phyloP scores from a whole-genome alignment of 805 yeast species.

The Candida rishiriensis region DNA sequence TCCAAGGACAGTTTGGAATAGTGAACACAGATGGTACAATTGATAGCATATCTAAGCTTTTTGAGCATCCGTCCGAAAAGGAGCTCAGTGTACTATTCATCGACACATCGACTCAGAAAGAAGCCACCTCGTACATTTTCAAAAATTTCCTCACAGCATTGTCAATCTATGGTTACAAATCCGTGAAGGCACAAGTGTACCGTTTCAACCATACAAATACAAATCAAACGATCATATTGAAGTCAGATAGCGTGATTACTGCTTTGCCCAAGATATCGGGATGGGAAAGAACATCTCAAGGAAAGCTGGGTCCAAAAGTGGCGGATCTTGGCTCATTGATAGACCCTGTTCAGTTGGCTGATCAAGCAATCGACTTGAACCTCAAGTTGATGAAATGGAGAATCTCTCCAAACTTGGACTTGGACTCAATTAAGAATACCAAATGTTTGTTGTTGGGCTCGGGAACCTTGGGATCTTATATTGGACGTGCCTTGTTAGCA shows the following conservation, averaged over 20 bases:
- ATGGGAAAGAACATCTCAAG: slow-evolving; percentile 81
- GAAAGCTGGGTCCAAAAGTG: slow-evolving; percentile 73
- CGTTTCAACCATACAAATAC: slow-evolving; percentile 28
- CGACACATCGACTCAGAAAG: slow-evolving; percentile 21
- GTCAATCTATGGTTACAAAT: slow-evolving; percentile 29
- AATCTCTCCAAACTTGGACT: slow-evolving; percentile 73
- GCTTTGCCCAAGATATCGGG: slow-evolving; percentile 55
- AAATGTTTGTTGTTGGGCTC: slow-evolving; percentile 84
- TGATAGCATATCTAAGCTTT: slow-evolving; percentile 7
- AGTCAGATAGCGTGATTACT: slow-evolving; percentile 6
- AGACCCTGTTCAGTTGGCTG: slow-evolving; percentile 77
- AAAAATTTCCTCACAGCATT: slow-evolving; percentile 26
- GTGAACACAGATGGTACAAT: slow-evolving; percentile 7
- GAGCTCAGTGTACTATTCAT: slow-evolving; percentile 17
- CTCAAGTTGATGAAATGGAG: slow-evolving; percentile 96
- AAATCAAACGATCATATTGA: slow-evolving; percentile 27
- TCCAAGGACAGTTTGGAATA: slow-evolving; percentile 15
- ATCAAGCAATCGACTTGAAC: slow-evolving; percentile 89
- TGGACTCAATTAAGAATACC: slow-evolving; percentile 56
- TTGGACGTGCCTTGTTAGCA: slow-evolving; percentile 78
- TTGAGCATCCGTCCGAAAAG: slow-evolving; percentile 2
- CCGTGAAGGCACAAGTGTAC: slow-evolving; percentile 36
- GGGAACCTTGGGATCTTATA: slow-evolving; percentile 93
- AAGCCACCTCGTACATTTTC: slow-evolving; percentile 18
- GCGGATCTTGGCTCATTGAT: slow-evolving; percentile 80